phyloP scores from a whole-genome alignment of 306 rosid genomes.

The Canavalia ensiformis region DNA sequence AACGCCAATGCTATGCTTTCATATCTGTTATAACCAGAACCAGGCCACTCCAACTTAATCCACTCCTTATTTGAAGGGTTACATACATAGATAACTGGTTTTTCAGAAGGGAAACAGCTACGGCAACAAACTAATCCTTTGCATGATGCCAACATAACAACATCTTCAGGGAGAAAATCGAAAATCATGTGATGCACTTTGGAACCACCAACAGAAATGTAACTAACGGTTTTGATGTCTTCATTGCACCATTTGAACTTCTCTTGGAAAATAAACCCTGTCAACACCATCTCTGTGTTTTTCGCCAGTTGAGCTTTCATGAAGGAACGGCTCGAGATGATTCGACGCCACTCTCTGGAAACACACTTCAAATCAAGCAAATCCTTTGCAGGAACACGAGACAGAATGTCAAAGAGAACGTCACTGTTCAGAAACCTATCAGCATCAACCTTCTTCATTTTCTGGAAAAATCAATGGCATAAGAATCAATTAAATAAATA shows the following conservation, averaged over 20 bases:
- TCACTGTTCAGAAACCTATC: constrained; percentile 42
- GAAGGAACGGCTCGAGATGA: constrained; percentile 58
- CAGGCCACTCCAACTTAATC: constrained; percentile 47
- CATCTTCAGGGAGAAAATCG: constrained; percentile 65
- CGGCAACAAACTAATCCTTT: constrained; percentile 71
- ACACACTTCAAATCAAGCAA: constrained; percentile 57
- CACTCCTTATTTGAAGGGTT: constrained; percentile 64
- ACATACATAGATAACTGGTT: constrained; percentile 62
- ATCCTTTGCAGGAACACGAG: constrained; percentile 51
- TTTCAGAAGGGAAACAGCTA: constrained; percentile 52
- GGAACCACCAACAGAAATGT: constrained; percentile 46
- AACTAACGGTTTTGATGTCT: constrained; percentile 53
- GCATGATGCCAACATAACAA: constrained; percentile 61
- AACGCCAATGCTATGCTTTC: constrained; percentile 56
- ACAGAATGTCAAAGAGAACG: constrained; percentile 48
- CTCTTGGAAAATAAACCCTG: constrained; percentile 66
- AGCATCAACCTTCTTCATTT: constrained; percentile 41
- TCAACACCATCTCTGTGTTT: constrained; percentile 34
- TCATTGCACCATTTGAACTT: constrained; percentile 46
- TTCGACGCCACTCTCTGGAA: constrained; percentile 54
- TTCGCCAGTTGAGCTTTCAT: constrained; percentile 53
- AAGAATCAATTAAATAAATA: background rate
- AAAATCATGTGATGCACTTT: constrained; percentile 43
- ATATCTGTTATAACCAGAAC: background rate
- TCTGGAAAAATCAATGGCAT: constrained; percentile 34